Evolutionary conservation across 192 early-diverging fungal species (phyloP), one percentile per base, ranked within the genome.

Genomic region (Podila epigama): DNA sequence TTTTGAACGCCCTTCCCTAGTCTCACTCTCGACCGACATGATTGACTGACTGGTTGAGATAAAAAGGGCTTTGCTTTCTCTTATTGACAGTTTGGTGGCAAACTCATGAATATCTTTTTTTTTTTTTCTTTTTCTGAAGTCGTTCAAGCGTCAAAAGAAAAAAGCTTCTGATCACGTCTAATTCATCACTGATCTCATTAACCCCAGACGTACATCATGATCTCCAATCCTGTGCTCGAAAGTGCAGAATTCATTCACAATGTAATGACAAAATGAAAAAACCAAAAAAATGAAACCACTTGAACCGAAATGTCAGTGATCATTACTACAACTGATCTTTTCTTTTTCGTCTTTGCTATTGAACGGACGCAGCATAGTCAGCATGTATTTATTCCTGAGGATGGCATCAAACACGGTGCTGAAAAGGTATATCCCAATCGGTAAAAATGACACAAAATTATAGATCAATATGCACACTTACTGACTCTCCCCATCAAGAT

Each of bases 321-420:
- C n/a, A n/a, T n/a, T n/a, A n/a, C n/a, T n/a, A n/a, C n/a, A n/a
- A n/a, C n/a, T n/a, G n/a, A n/a, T n/a, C n/a, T n/a, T n/a, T n/a
- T n/a, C n/a, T n/a, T n/a, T n/a, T n/a, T n/a, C n/a, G n/a, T n/a
- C n/a, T n/a, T n/a, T n/a, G n/a, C n/a, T 31, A 37, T 27, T 56
- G 13, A 27, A 31, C 22, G n/a, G n/a, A 35, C 20, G 56, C 11
- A 83, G 80, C 73, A 87, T 53, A 90, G 89, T 69, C 55, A 75
- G 25, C 81, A 91, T 79, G 91, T 92, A n/a, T 60, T 32, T 12
- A 87, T 92, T 28, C 85, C 88, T 9, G 51, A 65, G n/a, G 81
- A 73, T 11, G 84, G 86, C 8, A 78, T 91, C 22, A 36, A 68
- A 0, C 48, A 68, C 9, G 90, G 89, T 2, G 89, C 89, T 5